Evolutionary conservation across 2,329 filamentous ascomycete genomes (phyloP).

Genomic region (Akanthomyces muscarius): DNA sequence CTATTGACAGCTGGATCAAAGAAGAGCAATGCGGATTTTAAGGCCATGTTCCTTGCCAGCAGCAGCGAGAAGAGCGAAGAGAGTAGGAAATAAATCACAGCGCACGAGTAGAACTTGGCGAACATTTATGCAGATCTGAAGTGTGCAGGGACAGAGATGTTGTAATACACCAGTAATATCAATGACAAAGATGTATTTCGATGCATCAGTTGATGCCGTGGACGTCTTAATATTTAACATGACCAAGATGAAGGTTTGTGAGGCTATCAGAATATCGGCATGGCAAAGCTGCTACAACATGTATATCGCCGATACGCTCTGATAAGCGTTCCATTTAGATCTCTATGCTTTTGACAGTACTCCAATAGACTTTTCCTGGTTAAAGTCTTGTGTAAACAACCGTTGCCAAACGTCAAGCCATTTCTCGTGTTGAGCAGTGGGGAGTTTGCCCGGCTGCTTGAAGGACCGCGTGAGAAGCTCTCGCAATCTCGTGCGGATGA

Average conservation of each 20-base stretch:
- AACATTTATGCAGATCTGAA: neutral
- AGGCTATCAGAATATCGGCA: neutral
- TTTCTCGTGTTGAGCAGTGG: constrained; percentile 63
- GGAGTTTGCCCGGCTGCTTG: constrained; percentile 59
- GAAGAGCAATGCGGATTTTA: constrained; percentile 58
- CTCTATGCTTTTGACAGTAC: constrained; percentile 29
- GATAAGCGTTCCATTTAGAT: neutral
- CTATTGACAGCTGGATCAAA: constrained; percentile 34
- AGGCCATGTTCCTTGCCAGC: constrained; percentile 44
- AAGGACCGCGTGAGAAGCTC: constrained; percentile 72
- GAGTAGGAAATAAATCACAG: neutral
- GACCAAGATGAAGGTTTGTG: neutral
- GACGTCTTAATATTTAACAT: neutral
- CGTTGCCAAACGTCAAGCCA: constrained; percentile 73
- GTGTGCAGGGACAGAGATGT: neutral
- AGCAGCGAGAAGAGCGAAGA: constrained; percentile 18
- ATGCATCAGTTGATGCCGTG: neutral
- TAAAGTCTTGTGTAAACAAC: constrained; percentile 57
- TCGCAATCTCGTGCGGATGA: constrained; percentile 66
- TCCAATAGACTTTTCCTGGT: constrained; percentile 29
- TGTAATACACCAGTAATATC: neutral
- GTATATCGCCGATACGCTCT: neutral
- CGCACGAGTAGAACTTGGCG: neutral
- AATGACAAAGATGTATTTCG: neutral
- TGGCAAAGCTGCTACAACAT: neutral